Base-by-base conservation (phyloP, 106 monocot species). In the Dactylorhiza incarnata region DNA sequence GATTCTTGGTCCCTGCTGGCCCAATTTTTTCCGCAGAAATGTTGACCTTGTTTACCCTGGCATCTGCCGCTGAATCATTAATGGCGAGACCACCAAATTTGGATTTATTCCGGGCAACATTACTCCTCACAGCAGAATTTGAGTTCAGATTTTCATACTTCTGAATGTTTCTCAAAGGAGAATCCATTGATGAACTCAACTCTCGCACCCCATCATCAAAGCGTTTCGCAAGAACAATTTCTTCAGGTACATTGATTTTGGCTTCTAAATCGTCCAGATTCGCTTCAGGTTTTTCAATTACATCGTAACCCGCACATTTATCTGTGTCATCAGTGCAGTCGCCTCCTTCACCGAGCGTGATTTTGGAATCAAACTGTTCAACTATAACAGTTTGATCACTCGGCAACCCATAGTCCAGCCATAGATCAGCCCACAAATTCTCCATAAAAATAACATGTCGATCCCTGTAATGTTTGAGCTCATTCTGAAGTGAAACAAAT, bases 391-490 rank as follows among this genome's bases (percentile, higher is more conserved):
- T 6, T 16, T 52, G 24, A 9, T 72, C 78, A 47, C 63, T 63
- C 12, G 9, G 19, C 37, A 78, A 48, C 14, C 76, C 81, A 74
- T 87, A 84, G 13, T 75, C 61, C 15, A n/a, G 14, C 72, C 45
- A 75, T 5, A 88, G 78, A 68, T 89, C 86, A 46, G 7, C 48
- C 72, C 83, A 86, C 37, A 84, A 22, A 67, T 67, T 29, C 7
- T 82, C 79, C 17, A 19, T 29, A 11, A 73, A 66, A 23, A 49
- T 22, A 3, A 54, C 74, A 75, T 89, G 94, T 24, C 88, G 78
- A 11, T 56, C 62, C 53, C 68, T 51, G 45, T 94, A 94, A 3
- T 81, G 59, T 67, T 80, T 84, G 49, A 91, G 84, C 77, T 89
- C 94, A 19, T 61, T 86, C 61, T 75, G 80, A 70, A 94, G 81